These are phyloP conservation scores for Fallopia convolvulus DNA, from an alignment of 148 eudicot species.

Conservation along the genomic window DNA sequence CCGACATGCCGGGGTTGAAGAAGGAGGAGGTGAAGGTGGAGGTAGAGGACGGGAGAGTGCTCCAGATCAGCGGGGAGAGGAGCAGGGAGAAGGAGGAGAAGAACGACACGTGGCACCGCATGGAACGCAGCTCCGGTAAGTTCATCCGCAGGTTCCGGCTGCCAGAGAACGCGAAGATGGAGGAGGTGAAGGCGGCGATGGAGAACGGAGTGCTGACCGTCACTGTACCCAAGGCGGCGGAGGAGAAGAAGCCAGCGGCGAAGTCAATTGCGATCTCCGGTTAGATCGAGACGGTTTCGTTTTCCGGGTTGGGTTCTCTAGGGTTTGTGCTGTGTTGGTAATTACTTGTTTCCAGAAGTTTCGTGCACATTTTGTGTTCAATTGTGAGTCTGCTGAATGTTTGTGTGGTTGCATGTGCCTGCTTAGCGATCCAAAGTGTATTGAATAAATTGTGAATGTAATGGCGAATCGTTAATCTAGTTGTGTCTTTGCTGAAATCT, in stretches of 20 bases:
- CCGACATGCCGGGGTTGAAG: conserved; percentile 10
- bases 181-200: conserved; percentile 14
- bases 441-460: no score
- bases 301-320: not conserved
- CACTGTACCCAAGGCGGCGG: conserved; percentile 11
- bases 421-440: no score
- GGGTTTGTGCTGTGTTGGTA: not conserved
- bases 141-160: conserved; percentile 5
- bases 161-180: conserved; percentile 11
- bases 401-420: no score
- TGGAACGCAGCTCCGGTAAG: conserved; percentile 9
- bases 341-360: no score
- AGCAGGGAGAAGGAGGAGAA: conserved; percentile 11
- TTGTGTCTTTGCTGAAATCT: no score
- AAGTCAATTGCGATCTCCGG: conserved; percentile 2
- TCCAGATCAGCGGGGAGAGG: conserved; percentile 14
- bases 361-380: not conserved
- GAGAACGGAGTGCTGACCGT: conserved; percentile 11
- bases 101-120: conserved; percentile 15
- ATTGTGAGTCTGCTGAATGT: not conserved
- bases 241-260: conserved; percentile 4
- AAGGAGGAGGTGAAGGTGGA: conserved; percentile 13
- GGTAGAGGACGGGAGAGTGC: conserved; percentile 14
- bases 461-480: no score
- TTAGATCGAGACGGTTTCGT: not conserved